Evolutionary conservation across 2,329 filamentous ascomycete genomes (phyloP), one percentile per base, ranked within the genome.

Genomic region (Beauveria bassiana): DNA sequence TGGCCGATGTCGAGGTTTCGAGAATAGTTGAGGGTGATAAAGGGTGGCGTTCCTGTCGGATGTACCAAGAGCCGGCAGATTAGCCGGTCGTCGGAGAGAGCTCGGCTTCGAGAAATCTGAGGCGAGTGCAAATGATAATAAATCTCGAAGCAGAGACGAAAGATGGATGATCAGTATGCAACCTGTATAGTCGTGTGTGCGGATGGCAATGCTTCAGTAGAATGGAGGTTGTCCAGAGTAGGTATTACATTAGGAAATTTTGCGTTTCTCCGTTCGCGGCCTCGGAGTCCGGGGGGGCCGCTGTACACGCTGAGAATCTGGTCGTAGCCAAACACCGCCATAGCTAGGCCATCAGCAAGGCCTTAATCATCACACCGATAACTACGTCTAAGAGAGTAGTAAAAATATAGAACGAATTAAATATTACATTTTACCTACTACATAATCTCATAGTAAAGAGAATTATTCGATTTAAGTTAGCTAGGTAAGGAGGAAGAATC

Each of bases 201-300:
- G 46, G 50, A 45, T 20, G 34, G 20, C 46, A 47, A 59, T 58
- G 55, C 45, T 51, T 62, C 51, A 50, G 62, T 24, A 50, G n/a
- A 55, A 55, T 51, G 47, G 63, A 63, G 65, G 65, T 65, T 68
- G 65, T 67, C 65, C 67, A 63, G 63, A 71, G 24, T 22, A 28
- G 14, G 22, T 16, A 31, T 6, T 51, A 26, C n/a, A 34, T 45
- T 45, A 16, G 59, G 69, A 72, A 72, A 71, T 70, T 72, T 71
- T 69, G 67, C 66, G 64, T 66, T 68, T 59, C 71, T 74, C 72
- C 72, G 72, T 73, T 73, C 68, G 72, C 72, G 71, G 70, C 70
- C 70, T 73, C 72, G 72, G 66, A 72, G 70, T 70, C 72, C 65
- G 69, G 71, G 50, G 57, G 42, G n/a, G 24, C 20, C 20, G 20